Evolutionary conservation across 108 stramenopile genomes (phyloP).

Genomic region (Nitzschia sp.): DNA sequence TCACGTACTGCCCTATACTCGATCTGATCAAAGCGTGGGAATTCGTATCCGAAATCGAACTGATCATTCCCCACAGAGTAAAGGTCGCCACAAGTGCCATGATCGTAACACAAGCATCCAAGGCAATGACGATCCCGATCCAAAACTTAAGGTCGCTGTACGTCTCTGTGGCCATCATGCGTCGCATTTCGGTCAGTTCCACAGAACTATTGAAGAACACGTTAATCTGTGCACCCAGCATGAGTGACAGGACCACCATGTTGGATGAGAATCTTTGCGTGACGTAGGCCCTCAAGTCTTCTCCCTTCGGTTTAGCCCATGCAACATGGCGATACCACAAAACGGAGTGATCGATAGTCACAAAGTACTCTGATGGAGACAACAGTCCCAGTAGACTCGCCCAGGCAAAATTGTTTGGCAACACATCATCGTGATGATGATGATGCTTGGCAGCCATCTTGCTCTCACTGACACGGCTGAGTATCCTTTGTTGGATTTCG

Average conservation of each 20-base stretch:
- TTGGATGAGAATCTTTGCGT: conserved; percentile 40
- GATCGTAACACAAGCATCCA: conserved; percentile 38
- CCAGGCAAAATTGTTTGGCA: conserved; percentile 6
- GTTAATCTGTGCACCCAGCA: conserved; percentile 34
- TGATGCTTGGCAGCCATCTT: background rate
- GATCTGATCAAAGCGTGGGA: conserved; percentile 45
- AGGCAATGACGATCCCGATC: conserved; percentile 44
- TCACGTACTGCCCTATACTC: conserved; percentile 54
- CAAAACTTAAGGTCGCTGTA: conserved; percentile 31
- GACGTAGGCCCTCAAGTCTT: conserved; percentile 32
- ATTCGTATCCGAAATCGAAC: conserved; percentile 48
- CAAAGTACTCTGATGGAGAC: conserved; percentile 23
- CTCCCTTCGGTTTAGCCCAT: conserved; percentile 31
- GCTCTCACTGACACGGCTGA: too few species aligned
- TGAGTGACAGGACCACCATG: conserved; percentile 51
- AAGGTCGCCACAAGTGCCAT: conserved; percentile 47
- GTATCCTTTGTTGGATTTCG: too few species aligned
- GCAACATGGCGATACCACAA: conserved; percentile 34
- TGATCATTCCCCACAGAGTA: conserved; percentile 56
- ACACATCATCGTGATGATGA: background rate
- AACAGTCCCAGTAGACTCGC: conserved; percentile 15
- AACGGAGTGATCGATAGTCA: conserved; percentile 23
- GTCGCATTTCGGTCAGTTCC: conserved; percentile 30
- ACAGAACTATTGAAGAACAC: conserved; percentile 40
- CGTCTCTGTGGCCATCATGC: background rate